Percentiles rank a stretch among this genome's conserved stretches.
Conservation (phyloP, 257 asterid genomes). For the Nicotiana undulata region DNA sequence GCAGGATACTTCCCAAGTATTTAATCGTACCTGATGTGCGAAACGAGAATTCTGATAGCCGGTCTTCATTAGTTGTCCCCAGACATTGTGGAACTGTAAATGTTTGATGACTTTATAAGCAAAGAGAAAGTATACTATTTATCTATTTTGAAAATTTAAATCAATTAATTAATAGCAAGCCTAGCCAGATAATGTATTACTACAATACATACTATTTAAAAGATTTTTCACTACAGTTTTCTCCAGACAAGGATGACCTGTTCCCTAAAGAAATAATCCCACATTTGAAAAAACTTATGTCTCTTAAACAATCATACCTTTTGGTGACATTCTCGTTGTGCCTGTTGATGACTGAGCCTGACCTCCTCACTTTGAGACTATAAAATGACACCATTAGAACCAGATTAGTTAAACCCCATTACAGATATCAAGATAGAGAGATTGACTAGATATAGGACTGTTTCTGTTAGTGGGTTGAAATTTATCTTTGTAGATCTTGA, state of each 20-base stretch:
- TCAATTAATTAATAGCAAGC: not conserved
- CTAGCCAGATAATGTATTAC: not conserved
- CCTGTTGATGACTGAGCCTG: conserved; percentile 62
- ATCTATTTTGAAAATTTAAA: not conserved
- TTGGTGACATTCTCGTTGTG: conserved; percentile 70
- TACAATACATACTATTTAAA: not conserved
- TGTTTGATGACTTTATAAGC: conserved; percentile 3
- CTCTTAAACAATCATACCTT: conserved; percentile 30
- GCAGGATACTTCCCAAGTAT: not conserved
- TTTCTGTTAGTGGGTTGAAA: not conserved
- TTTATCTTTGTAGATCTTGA: not conserved
- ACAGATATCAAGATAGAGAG: not conserved
- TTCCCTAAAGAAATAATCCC: not conserved
- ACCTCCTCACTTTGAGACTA: conserved; percentile 63
- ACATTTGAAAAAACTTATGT: not conserved
- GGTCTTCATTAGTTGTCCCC: conserved; percentile 99
- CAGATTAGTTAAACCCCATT: not conserved
- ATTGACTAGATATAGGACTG: not conserved
- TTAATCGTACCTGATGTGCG: conserved; percentile 77
- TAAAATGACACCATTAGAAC: not conserved
- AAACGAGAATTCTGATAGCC: conserved; percentile 97
- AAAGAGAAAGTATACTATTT: not conserved
- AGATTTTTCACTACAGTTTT: not conserved
- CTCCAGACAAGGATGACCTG: not conserved
- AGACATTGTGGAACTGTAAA: conserved; percentile 82